Evolutionary conservation across 352 stramenopile species (phyloP), one percentile per base, ranked within the genome.

Genomic region (Phytopythium litorale): DNA sequence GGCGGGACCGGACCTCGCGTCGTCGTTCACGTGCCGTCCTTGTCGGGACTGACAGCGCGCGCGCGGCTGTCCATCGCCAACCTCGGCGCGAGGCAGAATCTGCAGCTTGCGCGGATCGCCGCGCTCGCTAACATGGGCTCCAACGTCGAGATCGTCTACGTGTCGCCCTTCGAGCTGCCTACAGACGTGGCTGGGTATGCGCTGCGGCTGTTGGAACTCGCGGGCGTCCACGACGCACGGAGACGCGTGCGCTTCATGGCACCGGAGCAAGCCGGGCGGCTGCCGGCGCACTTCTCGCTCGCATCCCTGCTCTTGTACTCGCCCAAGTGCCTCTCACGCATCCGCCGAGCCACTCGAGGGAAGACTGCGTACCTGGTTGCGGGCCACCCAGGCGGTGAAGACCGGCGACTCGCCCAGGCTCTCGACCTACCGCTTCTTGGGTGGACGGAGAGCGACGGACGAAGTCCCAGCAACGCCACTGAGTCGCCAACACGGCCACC

Each of bases 131-230:
- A 91, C 32, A 50, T 84, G 35, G 88, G 96, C 59, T 57, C 70
- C 16, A 79, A 88, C 56, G 86, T 97, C 28, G 82, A 97, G 35
- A 65, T 97, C 23, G 70, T 97, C n/a, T 97, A 97, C 62, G 81
- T 97, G 7, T 75, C 78, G 35, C 88, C 89, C 16, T 94, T 94
- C 58, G 77, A 92, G 53, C 75, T 97, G 19, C 79, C 83, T 0
- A 45, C 70, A 0, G 87, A 97, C 45, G 72, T 96, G 43, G 68
- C 74, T 16, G 81, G 89, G 60, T 97, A 97, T 62, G 78, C 88
- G 32, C 62, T 92, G 48, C 96, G 96, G 53, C 68, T 97, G 19
- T 65, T 97, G 52, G 77, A 96, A 62, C 76, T 97, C 33, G 76
- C 51, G 7, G 85, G 84, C 23, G 73, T 94, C 30, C 43, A 53